These are phyloP conservation scores for Tarenaya hassleriana DNA, from an alignment of 345 rosid genomes.

Conservation along the genomic window DNA sequence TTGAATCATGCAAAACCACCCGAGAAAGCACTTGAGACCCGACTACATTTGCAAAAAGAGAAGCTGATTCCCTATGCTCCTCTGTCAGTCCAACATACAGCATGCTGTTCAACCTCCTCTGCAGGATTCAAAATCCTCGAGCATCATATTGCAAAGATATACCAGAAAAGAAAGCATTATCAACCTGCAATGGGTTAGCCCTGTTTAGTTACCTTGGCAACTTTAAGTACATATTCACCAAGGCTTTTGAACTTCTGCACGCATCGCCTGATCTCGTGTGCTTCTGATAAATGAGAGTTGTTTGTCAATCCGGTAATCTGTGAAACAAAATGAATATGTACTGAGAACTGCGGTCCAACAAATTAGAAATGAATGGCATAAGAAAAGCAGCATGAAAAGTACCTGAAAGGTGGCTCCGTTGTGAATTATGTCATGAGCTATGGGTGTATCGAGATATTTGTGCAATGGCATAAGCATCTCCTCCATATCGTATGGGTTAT, in stretches of 20 bases:
- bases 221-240: constrained; percentile 69
- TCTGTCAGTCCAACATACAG: constrained; percentile 92
- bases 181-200: constrained; percentile 19
- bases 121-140: constrained; percentile 47
- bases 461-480: constrained; percentile 80
- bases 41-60: constrained; percentile 85
- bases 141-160: constrained; percentile 30
- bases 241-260: constrained; percentile 65
- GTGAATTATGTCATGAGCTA: constrained; percentile 76
- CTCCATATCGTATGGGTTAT: constrained; percentile 68
- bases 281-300: constrained; percentile 61
- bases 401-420: constrained; percentile 98
- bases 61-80: constrained; percentile 88
- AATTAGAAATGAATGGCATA: neutral
- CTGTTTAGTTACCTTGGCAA: constrained; percentile 78
- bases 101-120: constrained; percentile 94
- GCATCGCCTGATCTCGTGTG: constrained; percentile 86
- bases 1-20: constrained; percentile 30
- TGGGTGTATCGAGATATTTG: constrained; percentile 57
- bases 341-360: constrained; percentile 21
- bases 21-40: constrained; percentile 91
- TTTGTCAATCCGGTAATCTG: constrained; percentile 97
- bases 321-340: constrained; percentile 29
- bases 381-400: constrained; percentile 21
- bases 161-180: neutral